Base-by-base conservation (phyloP, 2,329 filamentous ascomycete species). In the Drechslerella stenobrocha region DNA sequence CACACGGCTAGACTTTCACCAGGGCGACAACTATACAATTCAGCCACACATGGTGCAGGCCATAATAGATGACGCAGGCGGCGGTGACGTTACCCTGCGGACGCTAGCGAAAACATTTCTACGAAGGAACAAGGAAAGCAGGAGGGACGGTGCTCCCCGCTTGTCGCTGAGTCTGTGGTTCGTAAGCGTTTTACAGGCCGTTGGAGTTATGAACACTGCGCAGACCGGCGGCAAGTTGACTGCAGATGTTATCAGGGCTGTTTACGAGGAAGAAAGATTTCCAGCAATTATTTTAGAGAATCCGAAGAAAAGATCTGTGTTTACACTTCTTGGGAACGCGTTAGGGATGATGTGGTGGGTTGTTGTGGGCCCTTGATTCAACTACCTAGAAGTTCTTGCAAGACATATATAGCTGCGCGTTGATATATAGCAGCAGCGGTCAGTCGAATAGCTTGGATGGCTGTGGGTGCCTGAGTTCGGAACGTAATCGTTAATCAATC, bases 11-110 rank as follows among this genome's bases (percentile, higher is more conserved):
- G 75, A 76, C 51, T 73, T 73, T 45, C 73, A 71, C 11, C 75
- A 76, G 30, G 75, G 74, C 13, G 74, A 76, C 57, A 76, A 76
- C 45, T 75, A 74, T 69, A 74, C 70, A 20, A 72, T 76, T 56
- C 74, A 76, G 56, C 74, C 72, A 2, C 70, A 69, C 8, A 75
- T 76, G 73, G 66, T 75, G 28, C 66, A 75, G 48, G 73, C 70
- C 11, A 72, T 76, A 60, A 56, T 75, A 34, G 70, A 70, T 22
- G 73, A 76, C 47, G 75, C 74, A n/a, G 57, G 72, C 2, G 74
- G 72, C 44, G 74, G 73, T 1, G 73, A 73, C 1, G 50, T 76
- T 7, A 76, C 73, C 5, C 52, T 74, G 18, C 63, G 69, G 22
- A 73, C 73, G 9, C 52, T 75, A 13, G 73, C 73, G 15, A 72